Percentiles rank a stretch among this genome's conserved stretches.
Conservation (phyloP, 2,329 filamentous ascomycete genomes). For the Endothia cerciana region DNA sequence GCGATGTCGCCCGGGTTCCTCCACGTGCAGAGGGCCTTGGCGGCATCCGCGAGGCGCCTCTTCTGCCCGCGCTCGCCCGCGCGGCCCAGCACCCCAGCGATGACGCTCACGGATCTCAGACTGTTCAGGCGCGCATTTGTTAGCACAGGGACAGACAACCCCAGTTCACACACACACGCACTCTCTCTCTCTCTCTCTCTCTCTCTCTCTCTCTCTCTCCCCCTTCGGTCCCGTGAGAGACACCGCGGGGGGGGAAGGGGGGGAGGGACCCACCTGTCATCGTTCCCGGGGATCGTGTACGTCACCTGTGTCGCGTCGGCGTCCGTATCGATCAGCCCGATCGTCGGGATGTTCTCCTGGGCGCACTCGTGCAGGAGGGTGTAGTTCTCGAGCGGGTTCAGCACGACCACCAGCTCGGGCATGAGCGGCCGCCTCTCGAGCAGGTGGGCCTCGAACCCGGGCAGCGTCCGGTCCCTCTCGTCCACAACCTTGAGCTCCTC, state of each 20-base stretch:
- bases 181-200: no score
- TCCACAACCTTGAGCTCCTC: slow-evolving; percentile 77
- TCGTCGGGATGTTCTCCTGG: slow-evolving; percentile 84
- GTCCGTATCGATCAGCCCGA: slow-evolving; percentile 93
- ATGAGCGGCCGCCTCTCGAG: slow-evolving; percentile 67
- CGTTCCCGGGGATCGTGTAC: slow-evolving; percentile 94
- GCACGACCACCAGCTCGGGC: slow-evolving; percentile 87
- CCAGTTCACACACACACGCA: background rate
- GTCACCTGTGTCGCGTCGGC: slow-evolving; percentile 92
- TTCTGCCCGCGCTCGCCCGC: slow-evolving; percentile 79
- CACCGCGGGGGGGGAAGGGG: no score
- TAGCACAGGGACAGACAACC: slow-evolving; percentile 32
- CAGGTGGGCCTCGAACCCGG: slow-evolving; percentile 69
- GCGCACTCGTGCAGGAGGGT: slow-evolving; percentile 90
- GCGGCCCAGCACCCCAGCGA: slow-evolving; percentile 82
- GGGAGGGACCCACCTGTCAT: slow-evolving; percentile 73
- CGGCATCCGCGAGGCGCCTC: slow-evolving; percentile 66
- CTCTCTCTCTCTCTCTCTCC: no score
- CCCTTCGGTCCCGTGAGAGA: no score
- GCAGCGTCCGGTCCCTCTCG: slow-evolving; percentile 64
- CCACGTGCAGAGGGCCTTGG: slow-evolving; percentile 67
- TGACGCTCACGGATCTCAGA: slow-evolving; percentile 78
- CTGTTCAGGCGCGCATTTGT: slow-evolving; percentile 51
- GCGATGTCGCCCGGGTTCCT: slow-evolving; percentile 48
- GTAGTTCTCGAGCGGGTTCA: slow-evolving; percentile 94